Base-by-base conservation (phyloP, 2,329 filamentous ascomycete species). In the Endoconidiophora polonica region DNA sequence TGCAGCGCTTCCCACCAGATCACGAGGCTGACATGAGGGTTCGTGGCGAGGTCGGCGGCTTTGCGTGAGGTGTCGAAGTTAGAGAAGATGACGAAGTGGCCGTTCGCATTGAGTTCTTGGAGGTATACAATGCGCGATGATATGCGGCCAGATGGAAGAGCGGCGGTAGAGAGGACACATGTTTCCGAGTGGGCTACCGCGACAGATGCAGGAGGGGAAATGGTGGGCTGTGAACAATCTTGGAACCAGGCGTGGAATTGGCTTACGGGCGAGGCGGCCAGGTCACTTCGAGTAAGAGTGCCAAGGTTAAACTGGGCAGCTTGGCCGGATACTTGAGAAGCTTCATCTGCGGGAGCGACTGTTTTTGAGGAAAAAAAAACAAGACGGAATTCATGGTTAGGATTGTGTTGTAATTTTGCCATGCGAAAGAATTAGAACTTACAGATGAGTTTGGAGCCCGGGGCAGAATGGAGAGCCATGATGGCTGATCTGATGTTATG, bases 231-330 rank as follows among this genome's bases (percentile, higher is more conserved):
- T 55, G 81, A 76, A 0, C 88, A 85, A 54, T 79, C 73, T 10
- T 74, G 72, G 73, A 94, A 98, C 91, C 91, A 98, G 54, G 68
- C 64, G 68, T 94, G 76, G 70, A 96, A 98, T 68, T 96, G 91
- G 29, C 71, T 69, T 52, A 90, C 77, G 0, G 91, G 91, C 7
- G 68, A 50, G 1, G 71, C 59, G 58, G 76, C 64, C 16, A 93
- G 77, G 60, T 86, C 74, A 1, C 64, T 58, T 44, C 68, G 71
- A 33, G 72, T 69, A 24, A 94, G 76, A 1, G 71, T 69, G 57
- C 75, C 76, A 49, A 63, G 65, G 46, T 74, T 77, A 70, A 88
- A 94, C 63, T 94, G 86, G 22, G 76, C 77, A 9, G 86, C 86
- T 62, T 83, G 83, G 1, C 70, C 67, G 48, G 74, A 67, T 48